phyloP scores from a whole-genome alignment of 106 monocot genomes.

The Allium sativum region DNA sequence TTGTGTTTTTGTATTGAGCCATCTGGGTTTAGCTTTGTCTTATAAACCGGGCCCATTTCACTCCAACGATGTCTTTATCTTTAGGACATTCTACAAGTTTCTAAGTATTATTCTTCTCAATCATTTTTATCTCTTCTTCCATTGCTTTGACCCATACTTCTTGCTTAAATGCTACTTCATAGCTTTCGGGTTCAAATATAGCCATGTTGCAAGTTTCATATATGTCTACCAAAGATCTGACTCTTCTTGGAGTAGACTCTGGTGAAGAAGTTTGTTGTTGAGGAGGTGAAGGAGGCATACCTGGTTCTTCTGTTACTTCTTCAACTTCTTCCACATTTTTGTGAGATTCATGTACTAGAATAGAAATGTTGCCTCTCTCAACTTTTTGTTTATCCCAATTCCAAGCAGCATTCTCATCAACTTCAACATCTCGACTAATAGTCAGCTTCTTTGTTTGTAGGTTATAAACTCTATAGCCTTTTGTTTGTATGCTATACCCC shows the following conservation, averaged over 20 bases:
- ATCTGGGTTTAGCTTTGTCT: no score
- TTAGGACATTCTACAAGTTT: background rate
- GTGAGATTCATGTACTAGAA: background rate
- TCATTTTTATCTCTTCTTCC: background rate
- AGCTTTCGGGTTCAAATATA: background rate
- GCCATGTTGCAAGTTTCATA: background rate
- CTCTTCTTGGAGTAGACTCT: background rate
- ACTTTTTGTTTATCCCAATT: background rate
- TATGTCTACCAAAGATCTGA: background rate
- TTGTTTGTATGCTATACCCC: no score
- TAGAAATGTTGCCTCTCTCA: background rate
- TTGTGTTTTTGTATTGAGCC: no score
- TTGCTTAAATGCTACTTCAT: background rate
- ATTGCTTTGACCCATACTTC: background rate
- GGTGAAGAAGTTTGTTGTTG: no score
- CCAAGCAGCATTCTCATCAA: background rate
- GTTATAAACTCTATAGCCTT: no score
- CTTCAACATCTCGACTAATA: background rate
- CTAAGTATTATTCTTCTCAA: background rate
- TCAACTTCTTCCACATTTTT: no score
- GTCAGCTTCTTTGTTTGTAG: no score
- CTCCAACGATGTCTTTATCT: background rate
- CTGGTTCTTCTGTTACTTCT: background rate
- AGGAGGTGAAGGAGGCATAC: background rate
- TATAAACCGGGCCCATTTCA: no score